These are phyloP conservation scores for Phytopythium cucurbitacearum DNA, from an alignment of 352 stramenopile genomes.

Conservation along the genomic window DNA sequence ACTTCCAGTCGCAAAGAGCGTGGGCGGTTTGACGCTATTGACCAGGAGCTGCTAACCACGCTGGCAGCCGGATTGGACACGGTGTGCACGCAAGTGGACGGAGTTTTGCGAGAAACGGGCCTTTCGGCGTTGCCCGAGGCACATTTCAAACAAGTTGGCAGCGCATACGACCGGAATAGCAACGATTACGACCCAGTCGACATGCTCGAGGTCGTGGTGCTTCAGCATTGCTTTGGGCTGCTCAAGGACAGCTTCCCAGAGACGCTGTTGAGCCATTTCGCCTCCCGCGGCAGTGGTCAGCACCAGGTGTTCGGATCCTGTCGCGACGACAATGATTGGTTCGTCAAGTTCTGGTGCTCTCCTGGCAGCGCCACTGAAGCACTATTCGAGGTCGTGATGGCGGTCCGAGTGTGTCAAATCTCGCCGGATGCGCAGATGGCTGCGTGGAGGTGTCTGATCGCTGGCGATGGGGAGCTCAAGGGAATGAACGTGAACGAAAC, in stretches of 20 bases:
- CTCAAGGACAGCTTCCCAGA: too few species aligned
- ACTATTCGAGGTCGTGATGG: not conserved
- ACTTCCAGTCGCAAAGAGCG: not conserved
- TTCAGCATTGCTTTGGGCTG: too few species aligned
- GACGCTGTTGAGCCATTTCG: too few species aligned
- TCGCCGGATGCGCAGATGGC: not conserved
- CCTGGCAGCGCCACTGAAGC: too few species aligned
- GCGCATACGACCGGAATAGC: not conserved
- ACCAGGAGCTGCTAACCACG: not conserved
- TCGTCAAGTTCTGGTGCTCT: too few species aligned
- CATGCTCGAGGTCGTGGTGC: not conserved
- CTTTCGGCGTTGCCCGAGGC: not conserved
- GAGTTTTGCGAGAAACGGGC: not conserved
- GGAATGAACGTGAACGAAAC: not conserved
- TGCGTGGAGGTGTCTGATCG: slow-evolving; percentile 1
- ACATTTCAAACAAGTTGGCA: not conserved
- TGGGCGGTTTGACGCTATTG: not conserved
- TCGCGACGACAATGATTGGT: too few species aligned
- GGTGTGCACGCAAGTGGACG: not conserved
- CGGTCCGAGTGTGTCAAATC: not conserved
- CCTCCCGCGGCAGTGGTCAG: too few species aligned
- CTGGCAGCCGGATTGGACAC: not conserved
- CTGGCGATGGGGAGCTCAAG: not conserved
- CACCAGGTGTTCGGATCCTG: too few species aligned
- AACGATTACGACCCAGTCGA: not conserved